phyloP scores from a whole-genome alignment of 805 yeast genomes.

The Lachancea meyersii region DNA sequence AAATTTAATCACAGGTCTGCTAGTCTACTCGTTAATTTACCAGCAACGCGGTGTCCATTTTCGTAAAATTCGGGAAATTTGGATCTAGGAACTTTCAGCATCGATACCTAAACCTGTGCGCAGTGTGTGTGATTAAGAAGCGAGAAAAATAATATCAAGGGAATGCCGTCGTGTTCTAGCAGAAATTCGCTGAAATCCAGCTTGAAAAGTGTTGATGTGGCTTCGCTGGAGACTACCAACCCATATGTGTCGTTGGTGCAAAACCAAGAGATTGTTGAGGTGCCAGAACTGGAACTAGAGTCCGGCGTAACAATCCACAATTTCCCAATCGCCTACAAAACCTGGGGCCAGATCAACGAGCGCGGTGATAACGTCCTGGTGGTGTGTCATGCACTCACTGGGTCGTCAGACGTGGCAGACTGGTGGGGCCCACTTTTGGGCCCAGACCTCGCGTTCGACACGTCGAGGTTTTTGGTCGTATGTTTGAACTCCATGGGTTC shows the following conservation, averaged over 20 bases:
- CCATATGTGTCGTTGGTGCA: constrained; percentile 64
- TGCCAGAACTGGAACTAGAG: constrained; percentile 71
- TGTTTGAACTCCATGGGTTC: constrained; percentile 93
- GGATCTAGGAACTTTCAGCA: not conserved
- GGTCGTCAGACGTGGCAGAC: constrained; percentile 89
- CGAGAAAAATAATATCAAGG: not conserved
- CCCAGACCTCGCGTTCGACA: constrained; percentile 77
- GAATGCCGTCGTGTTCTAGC: not conserved
- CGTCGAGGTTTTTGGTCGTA: constrained; percentile 74
- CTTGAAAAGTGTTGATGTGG: constrained; percentile 21
- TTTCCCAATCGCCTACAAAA: constrained; percentile 91
- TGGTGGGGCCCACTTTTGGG: constrained; percentile 99
- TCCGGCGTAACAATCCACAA: constrained; percentile 65
- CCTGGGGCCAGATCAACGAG: constrained; percentile 84
- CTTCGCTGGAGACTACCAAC: constrained; percentile 36
- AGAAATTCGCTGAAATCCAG: constrained; percentile 4
- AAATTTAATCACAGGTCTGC: not conserved
- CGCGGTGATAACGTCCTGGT: constrained; percentile 70
- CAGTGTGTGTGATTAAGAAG: no score
- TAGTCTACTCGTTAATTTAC: not conserved
- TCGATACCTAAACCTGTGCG: no score
- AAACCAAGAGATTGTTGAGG: constrained; percentile 69
- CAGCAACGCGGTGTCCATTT: not conserved
- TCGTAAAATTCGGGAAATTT: not conserved
- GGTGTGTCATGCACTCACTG: constrained; percentile 94